Evolutionary conservation across 148 eudicot species (phyloP), one percentile per base, ranked within the genome.

Genomic region (Nepenthes mirabilis): DNA sequence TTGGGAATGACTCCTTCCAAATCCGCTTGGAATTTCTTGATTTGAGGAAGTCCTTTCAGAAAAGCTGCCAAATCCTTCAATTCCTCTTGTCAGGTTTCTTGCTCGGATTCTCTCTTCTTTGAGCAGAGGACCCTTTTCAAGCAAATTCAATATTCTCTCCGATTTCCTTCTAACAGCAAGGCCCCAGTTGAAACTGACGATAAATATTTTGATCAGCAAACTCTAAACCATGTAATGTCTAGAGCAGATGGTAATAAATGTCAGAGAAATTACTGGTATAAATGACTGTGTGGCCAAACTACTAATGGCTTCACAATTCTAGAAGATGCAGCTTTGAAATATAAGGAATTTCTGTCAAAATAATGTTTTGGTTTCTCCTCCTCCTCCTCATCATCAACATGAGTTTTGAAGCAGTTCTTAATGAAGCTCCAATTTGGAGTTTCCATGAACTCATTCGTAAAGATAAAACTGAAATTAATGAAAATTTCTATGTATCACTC

Each of bases 31-130:
- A 67, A 77, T 52, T 49, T 47, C 72, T 59, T 73, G 65, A 3
- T 56, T 67, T 55, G 83, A 72, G 40, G 75, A 55, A 63, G 49
- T 67, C 45, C 74, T 73, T 6, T 49, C 71, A 64, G 64, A 11
- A 69, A 93, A 93, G 77, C 96, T 93, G 2, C 98, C 98, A 54
- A 93, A 93, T 14, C 98, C 98, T 81, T 86, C 63, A 43, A 93
- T 93, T 36, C 81, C 98, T 72, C 90, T 82, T 8, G 81, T 75
- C 33, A 88, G 55, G 37, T 82, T 86, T 65, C 98, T 66, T 9
- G 94, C 95, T 58, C 78, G 71, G 40, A 77, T 67, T 55, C 96
- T 77, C 57, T 93, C 98, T 82, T 88, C 91, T 70, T 86, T 86
- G 2, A 82, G 71, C 55, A 83, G 73, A 58, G 76, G 71, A 37